phyloP scores from a whole-genome alignment of 2,329 filamentous ascomycete genomes.

The Alternaria postmessia region DNA sequence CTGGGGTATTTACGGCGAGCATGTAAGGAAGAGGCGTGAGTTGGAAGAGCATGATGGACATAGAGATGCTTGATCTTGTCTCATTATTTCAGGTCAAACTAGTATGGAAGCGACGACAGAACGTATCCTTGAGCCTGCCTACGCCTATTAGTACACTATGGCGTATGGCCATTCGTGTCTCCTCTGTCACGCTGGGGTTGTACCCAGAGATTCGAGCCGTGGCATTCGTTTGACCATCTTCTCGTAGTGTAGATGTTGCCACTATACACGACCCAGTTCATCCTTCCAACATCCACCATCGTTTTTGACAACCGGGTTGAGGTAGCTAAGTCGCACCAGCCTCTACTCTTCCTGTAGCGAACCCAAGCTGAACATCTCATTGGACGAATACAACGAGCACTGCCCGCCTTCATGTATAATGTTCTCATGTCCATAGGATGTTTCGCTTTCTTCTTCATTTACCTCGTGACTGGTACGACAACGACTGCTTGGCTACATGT shows the following conservation, averaged over 20 bases:
- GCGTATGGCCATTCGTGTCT: neutral
- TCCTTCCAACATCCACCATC: neutral
- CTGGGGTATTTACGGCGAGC: conserved; percentile 72
- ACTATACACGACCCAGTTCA: neutral
- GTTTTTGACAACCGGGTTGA: neutral
- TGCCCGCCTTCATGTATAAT: neutral
- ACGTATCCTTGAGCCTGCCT: neutral
- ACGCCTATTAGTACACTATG: neutral
- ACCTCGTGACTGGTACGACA: neutral
- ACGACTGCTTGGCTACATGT: neutral
- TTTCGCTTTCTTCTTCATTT: neutral
- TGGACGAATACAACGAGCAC: neutral
- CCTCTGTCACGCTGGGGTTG: no score
- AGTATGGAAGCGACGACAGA: neutral
- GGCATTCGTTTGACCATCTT: neutral
- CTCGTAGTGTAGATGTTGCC: neutral
- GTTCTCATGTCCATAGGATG: neutral
- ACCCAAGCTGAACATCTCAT: neutral
- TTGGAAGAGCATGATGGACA: conserved; percentile 44
- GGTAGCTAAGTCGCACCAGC: neutral
- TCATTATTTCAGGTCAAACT: neutral
- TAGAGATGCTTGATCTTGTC: conserved; percentile 34
- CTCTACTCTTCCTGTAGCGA: neutral
- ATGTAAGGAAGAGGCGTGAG: conserved; percentile 42
- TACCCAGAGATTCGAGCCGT: neutral